Conservation (phyloP, 768 basidiomycete genomes). For the Lactarius quietus region DNA sequence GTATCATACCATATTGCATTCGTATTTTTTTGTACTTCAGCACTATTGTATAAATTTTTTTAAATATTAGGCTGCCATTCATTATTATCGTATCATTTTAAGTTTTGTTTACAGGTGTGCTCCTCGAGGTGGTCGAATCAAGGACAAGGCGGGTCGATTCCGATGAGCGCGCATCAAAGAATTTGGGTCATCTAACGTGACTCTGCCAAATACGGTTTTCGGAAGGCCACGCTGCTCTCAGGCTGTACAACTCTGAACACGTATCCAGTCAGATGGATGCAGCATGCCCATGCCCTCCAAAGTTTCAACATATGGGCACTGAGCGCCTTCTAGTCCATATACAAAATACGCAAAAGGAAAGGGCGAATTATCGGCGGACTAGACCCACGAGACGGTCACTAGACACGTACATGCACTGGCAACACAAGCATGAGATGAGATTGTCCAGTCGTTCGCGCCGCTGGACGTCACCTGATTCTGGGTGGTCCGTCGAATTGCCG, state of each 20-base stretch:
- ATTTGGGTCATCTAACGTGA: conserved; percentile 1
- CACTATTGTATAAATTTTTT: conserved; percentile 25
- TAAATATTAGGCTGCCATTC: conserved; percentile 12
- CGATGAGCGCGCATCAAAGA: conserved; percentile 22
- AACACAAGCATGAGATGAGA: conserved; percentile 16
- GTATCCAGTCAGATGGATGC: conserved; percentile 10
- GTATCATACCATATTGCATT: conserved; percentile 23
- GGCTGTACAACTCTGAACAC: not conserved
- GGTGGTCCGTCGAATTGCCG: conserved; percentile 1
- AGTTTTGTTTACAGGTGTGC: not conserved
- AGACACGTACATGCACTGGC: too few relatives aligned
- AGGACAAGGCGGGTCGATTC: not conserved
- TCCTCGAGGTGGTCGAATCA: not conserved
- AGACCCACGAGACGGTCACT: conserved; percentile 4
- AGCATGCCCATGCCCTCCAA: conserved; percentile 5
- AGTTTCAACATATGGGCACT: conserved; percentile 9
- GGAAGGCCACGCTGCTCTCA: not conserved
- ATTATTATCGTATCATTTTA: conserved; percentile 1
- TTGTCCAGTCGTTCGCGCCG: not conserved
- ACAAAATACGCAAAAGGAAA: conserved; percentile 1
- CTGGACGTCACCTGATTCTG: not conserved
- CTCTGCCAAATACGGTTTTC: conserved; percentile 16
- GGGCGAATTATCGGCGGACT: conserved; percentile 11
- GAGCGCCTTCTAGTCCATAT: conserved; percentile 6
- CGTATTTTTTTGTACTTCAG: conserved; percentile 20